Evolutionary conservation across 208 protist species (phyloP).

Genomic region (Crithidia fasciculata): DNA sequence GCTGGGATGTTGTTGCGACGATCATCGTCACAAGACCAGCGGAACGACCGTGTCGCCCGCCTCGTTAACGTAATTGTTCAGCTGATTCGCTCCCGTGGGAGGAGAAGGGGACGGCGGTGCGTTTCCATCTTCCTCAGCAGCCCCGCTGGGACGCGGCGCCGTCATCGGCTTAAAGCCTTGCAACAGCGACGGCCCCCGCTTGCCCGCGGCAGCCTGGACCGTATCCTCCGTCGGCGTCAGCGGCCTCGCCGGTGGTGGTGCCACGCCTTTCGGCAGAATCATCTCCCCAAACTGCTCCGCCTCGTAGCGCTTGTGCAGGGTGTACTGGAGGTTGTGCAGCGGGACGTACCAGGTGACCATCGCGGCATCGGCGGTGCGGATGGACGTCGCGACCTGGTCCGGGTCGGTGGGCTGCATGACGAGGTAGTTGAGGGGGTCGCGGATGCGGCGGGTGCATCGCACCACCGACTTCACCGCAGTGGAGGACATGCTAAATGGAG

Average conservation of each 20-base stretch:
- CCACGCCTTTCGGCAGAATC: constrained; percentile 44
- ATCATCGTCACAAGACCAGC: constrained; percentile 81
- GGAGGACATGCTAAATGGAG: constrained; percentile 17
- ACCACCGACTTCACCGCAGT: constrained; percentile 30
- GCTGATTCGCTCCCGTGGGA: constrained; percentile 31
- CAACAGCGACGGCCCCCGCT: constrained; percentile 30
- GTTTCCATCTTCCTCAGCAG: not conserved
- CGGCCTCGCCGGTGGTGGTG: constrained; percentile 33
- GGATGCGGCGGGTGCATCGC: constrained; percentile 82
- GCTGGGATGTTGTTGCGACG: constrained; percentile 65
- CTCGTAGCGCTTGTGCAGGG: constrained; percentile 79
- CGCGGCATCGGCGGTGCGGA: constrained; percentile 69
- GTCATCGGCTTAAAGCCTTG: constrained; percentile 36
- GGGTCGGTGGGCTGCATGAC: constrained; percentile 80
- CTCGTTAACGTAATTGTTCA: constrained; percentile 51
- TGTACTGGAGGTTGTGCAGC: constrained; percentile 64
- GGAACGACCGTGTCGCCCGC: constrained; percentile 52
- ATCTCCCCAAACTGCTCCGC: constrained; percentile 85
- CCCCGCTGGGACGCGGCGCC: constrained; percentile 27
- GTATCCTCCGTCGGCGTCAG: constrained; percentile 48
- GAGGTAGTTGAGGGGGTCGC: constrained; percentile 78
- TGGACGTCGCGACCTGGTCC: constrained; percentile 66
- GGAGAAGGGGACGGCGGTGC: not conserved
- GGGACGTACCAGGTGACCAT: constrained; percentile 85
- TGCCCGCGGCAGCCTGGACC: constrained; percentile 21